Percentiles rank a stretch among this genome's conserved stretches.
Conservation (phyloP, 257 asterid genomes). For the Nicotiana attenuata region DNA sequence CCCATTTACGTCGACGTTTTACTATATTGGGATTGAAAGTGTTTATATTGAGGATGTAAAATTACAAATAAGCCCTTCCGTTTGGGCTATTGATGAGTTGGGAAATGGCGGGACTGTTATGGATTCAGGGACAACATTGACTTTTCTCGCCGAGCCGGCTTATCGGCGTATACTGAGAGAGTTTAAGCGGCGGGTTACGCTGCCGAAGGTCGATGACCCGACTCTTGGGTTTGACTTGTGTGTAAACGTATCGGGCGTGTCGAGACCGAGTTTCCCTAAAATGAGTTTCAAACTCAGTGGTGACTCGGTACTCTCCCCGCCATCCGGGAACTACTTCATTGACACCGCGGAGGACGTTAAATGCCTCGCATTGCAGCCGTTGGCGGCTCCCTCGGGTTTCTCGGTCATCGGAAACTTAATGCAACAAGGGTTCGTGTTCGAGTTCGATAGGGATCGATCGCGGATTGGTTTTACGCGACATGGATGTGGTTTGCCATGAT, state of each 20-base stretch:
- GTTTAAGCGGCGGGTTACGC: slow-evolving; percentile 44
- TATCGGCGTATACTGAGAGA: slow-evolving; percentile 38
- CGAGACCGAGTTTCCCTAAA: slow-evolving; percentile 39
- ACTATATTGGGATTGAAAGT: slow-evolving; percentile 54
- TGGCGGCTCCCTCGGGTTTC: slow-evolving; percentile 32
- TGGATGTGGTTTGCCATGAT: slow-evolving; percentile 44
- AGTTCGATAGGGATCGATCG: slow-evolving; percentile 55
- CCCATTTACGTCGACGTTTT: slow-evolving; percentile 50
- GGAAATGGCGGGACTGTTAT: slow-evolving; percentile 79
- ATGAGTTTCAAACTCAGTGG: slow-evolving; percentile 67
- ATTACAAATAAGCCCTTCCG: slow-evolving; percentile 65
- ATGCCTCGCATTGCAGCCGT: slow-evolving; percentile 74
- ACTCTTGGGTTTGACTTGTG: slow-evolving; percentile 54
- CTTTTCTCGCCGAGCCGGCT: slow-evolving; percentile 55
- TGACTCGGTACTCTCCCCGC: slow-evolving; percentile 52
- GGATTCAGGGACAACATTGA: slow-evolving; percentile 83
- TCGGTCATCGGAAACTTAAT: slow-evolving; percentile 76
- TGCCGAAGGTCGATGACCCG: slow-evolving; percentile 34
- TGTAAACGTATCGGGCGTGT: slow-evolving; percentile 41
- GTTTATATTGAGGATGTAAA: slow-evolving; percentile 29
- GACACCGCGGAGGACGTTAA: slow-evolving; percentile 53
- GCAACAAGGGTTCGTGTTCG: slow-evolving; percentile 75
- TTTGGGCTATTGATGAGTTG: slow-evolving; percentile 54
- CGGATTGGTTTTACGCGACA: slow-evolving; percentile 54
- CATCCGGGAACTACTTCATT: slow-evolving; percentile 60